Base-by-base conservation (phyloP, 2,329 filamentous ascomycete species). In the Neonectria ditissima region DNA sequence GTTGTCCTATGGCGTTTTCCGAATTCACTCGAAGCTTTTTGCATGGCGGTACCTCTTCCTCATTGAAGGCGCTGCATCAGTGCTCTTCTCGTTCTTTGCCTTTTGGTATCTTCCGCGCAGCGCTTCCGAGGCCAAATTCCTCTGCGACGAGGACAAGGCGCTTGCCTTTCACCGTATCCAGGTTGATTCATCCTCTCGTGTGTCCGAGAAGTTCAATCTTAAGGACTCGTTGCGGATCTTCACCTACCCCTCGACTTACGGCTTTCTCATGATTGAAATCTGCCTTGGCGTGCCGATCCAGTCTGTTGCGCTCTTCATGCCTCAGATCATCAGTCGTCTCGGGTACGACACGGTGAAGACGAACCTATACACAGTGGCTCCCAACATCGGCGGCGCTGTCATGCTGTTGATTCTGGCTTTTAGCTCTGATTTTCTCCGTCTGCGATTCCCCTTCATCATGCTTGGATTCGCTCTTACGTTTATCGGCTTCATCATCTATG, bases 291-390 rank as follows among this genome's bases (percentile, higher is more conserved):
- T 89, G 7, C 86, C 86, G 1, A 76, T 89, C 6, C 86, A 88
- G 73, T 83, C 81, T 5, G 86, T 88, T 16, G 73, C 77, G 1
- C 78, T 87, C 3, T 87, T 87, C 74, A 72, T 87, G 63, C 85
- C 85, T 0, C 85, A 87, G 71, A 88, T 88, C 69, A 81, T 87
- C 20, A 74, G 77, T 62, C 78, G 84, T 5, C 76, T 88, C 2
- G 80, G 81, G 4, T 83, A 82, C 66, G 77, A 77, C 41, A 79
- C 80, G 2, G 78, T 87, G 67, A 84, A 83, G 75, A 94, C 92
- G 0, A 95, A 95, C 71, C 83, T 95, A 0, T 93, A 92, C 78
- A 94, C 92, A 0, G 91, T 94, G 0, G 92, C 92, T 0, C 92
- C 92, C 1, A 94, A 94, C 70, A 84, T 93, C 50, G 87, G 87